Conservation (phyloP, 495 filamentous ascomycete species). For the Xylaria nigripes region DNA sequence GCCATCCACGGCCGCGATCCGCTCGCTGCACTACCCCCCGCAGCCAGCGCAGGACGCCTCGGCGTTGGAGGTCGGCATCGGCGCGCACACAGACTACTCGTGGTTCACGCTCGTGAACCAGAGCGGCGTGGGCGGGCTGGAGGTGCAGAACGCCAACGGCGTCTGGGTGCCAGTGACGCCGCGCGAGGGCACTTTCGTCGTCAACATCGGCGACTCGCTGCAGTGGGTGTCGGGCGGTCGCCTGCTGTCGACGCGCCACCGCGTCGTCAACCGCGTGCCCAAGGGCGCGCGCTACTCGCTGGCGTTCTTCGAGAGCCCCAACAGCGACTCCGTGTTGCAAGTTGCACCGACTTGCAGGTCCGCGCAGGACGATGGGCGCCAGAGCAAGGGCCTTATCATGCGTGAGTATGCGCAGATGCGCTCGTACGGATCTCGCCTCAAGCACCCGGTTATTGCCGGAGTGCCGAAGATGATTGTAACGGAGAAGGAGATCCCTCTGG, state of each 20-base stretch:
- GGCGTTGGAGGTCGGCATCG: constrained; percentile 27
- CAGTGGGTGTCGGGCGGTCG: constrained; percentile 36
- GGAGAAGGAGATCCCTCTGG: too few relatives aligned
- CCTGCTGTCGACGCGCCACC: constrained; percentile 42
- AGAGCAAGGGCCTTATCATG: too few relatives aligned
- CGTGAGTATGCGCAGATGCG: too few relatives aligned
- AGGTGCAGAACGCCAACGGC: constrained; percentile 33
- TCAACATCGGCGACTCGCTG: constrained; percentile 47
- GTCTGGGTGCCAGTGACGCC: constrained; percentile 37
- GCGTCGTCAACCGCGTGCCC: constrained; percentile 31
- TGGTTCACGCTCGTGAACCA: constrained; percentile 39
- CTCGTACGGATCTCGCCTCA: too few relatives aligned
- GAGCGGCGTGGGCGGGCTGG: constrained; percentile 24
- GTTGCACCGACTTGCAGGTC: too few relatives aligned
- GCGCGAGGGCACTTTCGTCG: constrained; percentile 33
- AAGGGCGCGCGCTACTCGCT: constrained; percentile 27
- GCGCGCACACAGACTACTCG: constrained; percentile 38
- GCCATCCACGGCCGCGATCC: constrained; percentile 29
- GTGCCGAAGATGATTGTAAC: too few relatives aligned
- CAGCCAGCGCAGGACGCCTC: constrained; percentile 3
- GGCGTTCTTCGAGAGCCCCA: constrained; percentile 7
- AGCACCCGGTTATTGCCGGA: too few relatives aligned
- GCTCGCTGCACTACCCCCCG: constrained; percentile 36
- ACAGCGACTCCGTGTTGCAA: too few relatives aligned
- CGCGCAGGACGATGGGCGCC: too few relatives aligned